Evolutionary conservation across 2,329 filamentous ascomycete species (phyloP).

Genomic region (Rutstroemia sp.): DNA sequence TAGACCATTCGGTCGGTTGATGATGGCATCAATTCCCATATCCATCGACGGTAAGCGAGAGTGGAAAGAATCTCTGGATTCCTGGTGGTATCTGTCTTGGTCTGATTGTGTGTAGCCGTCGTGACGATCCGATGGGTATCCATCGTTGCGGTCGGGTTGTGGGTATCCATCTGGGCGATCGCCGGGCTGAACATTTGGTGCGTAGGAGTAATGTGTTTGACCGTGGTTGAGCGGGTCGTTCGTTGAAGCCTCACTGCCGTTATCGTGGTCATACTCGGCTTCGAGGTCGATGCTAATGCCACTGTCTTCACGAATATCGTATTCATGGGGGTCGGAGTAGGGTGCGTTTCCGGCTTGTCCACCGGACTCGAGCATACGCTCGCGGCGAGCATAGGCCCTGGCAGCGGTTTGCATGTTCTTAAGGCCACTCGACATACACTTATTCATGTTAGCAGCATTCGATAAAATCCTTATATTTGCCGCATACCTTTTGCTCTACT

Average conservation of each 20-base stretch:
- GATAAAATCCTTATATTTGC: background rate
- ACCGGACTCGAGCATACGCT: conserved; percentile 37
- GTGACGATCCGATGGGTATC: conserved; percentile 1
- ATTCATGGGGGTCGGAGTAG: conserved; percentile 2
- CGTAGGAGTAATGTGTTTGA: conserved; percentile 9
- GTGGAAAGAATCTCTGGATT: background rate
- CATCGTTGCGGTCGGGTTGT: conserved; percentile 4
- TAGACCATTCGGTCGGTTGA: conserved; percentile 39
- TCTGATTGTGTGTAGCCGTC: background rate
- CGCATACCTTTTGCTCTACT: conserved; percentile 52
- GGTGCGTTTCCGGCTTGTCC: background rate
- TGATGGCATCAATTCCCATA: conserved; percentile 54
- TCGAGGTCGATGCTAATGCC: conserved; percentile 59
- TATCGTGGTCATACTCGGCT: conserved; percentile 23
- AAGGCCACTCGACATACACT: conserved; percentile 80
- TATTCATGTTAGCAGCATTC: conserved; percentile 12
- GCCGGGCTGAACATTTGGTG: conserved; percentile 4
- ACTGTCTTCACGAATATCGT: conserved; percentile 49
- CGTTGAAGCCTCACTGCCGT: conserved; percentile 9
- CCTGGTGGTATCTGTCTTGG: background rate
- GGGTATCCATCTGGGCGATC: conserved; percentile 6
- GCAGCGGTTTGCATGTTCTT: conserved; percentile 70
- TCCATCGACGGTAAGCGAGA: conserved; percentile 45
- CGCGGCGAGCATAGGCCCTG: conserved; percentile 58
- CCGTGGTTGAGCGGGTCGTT: conserved; percentile 2